These are phyloP conservation scores for Fagus crenata DNA, from an alignment of 306 rosid species.

Conservation along the genomic window DNA sequence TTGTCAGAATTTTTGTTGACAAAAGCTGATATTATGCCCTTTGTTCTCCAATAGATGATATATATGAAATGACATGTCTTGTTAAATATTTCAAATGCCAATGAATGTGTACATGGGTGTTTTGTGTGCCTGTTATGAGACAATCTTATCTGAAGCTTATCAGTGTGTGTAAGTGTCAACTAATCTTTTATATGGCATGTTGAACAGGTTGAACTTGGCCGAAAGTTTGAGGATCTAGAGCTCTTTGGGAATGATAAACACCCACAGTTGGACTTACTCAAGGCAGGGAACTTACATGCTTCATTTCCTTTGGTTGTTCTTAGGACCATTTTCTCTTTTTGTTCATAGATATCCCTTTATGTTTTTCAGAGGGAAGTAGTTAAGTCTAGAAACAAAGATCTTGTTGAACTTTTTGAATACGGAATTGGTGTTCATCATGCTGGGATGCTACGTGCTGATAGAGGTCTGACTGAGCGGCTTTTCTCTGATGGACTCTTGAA, in stretches of 20 bases:
- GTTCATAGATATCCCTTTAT: conserved; percentile 34
- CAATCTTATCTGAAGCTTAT: not conserved
- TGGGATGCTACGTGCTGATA: conserved; percentile 95
- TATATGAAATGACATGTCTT: not conserved
- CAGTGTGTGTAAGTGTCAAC: conserved; percentile 22
- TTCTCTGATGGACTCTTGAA: conserved; percentile 88
- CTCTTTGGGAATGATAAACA: conserved; percentile 67
- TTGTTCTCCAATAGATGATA: not conserved
- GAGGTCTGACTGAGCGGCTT: conserved; percentile 93
- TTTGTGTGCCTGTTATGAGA: not conserved
- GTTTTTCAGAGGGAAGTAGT: conserved; percentile 75
- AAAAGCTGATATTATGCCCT: not conserved
- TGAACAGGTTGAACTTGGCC: conserved; percentile 81
- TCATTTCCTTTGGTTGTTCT: conserved; percentile 24
- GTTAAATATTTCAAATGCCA: conserved; percentile 1
- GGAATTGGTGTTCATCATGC: conserved; percentile 97
- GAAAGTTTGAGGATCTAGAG: conserved; percentile 63
- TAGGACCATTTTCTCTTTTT: conserved; percentile 15
- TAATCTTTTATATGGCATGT: conserved; percentile 27
- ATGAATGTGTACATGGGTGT: not conserved
- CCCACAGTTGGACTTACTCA: conserved; percentile 59
- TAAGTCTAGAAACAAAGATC: conserved; percentile 93
- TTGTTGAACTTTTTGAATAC: conserved; percentile 79
- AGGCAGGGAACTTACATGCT: conserved; percentile 49
- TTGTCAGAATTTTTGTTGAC: not conserved